These are phyloP conservation scores for Monosporascus sp. DNA, from an alignment of 2,329 filamentous ascomycete species.

Conservation along the genomic window DNA sequence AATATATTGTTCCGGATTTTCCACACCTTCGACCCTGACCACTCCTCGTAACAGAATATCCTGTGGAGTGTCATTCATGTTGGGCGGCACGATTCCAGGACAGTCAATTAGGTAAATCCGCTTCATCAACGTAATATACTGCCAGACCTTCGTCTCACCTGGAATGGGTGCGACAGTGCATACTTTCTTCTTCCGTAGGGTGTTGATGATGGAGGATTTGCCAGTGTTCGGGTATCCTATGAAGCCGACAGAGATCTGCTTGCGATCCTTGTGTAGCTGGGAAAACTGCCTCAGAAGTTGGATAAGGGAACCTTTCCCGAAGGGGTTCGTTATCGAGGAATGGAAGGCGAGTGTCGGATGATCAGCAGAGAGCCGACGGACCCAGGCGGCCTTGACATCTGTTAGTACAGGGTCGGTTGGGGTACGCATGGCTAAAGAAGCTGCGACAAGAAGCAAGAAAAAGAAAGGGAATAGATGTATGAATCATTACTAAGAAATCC, in stretches of 20 bases:
- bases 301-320: slow-evolving; percentile 93
- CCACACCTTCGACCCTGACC: slow-evolving; percentile 90
- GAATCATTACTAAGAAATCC: slow-evolving; percentile 99
- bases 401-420: slow-evolving; percentile 20
- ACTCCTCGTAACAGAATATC: slow-evolving; percentile 88
- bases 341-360: slow-evolving; percentile 94
- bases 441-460: slow-evolving; percentile 19
- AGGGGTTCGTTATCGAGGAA: slow-evolving; percentile 89
- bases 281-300: slow-evolving; percentile 90
- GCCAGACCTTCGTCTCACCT: slow-evolving; percentile 96
- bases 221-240: slow-evolving; percentile 88
- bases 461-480: slow-evolving; percentile 58
- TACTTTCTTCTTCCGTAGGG: slow-evolving; percentile 87
- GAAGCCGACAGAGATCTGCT: slow-evolving; percentile 89
- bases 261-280: slow-evolving; percentile 79
- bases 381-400: slow-evolving; percentile 76
- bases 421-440: slow-evolving; percentile 14
- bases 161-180: slow-evolving; percentile 92
- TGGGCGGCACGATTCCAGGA: slow-evolving; percentile 91
- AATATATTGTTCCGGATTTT: slow-evolving; percentile 95
- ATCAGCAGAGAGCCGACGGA: slow-evolving; percentile 79
- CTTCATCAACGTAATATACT: slow-evolving; percentile 94
- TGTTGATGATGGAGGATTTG: slow-evolving; percentile 97
- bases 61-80: slow-evolving; percentile 73
- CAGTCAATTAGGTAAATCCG: slow-evolving; percentile 92